Evolutionary conservation across 2,329 filamentous ascomycete genomes (phyloP).

Genomic region (Tolypocladium amazonense): DNA sequence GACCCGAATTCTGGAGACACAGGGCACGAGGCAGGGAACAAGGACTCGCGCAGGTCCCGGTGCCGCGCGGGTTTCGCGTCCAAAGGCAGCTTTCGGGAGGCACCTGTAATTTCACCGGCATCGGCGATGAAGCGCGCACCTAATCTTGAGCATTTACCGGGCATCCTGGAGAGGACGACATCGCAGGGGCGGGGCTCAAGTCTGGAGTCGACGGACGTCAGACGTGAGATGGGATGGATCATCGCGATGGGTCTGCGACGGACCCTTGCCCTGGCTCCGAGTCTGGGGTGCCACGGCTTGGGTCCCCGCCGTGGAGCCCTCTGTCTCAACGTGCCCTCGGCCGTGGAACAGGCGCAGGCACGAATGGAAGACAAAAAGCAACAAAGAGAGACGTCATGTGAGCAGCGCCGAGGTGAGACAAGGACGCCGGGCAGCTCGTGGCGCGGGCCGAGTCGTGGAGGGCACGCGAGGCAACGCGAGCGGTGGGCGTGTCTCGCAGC

Average conservation of each 20-base stretch:
- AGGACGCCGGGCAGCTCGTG: neutral
- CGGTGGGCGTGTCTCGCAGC: neutral
- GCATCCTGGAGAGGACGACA: neutral
- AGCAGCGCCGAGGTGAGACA: neutral
- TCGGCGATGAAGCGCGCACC: neutral
- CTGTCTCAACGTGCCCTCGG: neutral
- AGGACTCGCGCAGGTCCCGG: neutral
- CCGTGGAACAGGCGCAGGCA: neutral
- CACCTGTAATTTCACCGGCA: neutral
- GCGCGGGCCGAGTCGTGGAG: neutral
- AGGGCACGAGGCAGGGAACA: neutral
- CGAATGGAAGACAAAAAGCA: neutral
- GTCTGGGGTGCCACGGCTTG: neutral
- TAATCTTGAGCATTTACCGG: neutral
- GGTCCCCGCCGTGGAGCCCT: neutral
- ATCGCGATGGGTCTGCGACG: neutral
- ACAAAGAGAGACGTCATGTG: neutral
- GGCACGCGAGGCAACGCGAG: neutral
- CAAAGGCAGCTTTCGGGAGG: neutral
- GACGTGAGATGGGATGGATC: neutral
- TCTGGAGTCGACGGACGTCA: neutral
- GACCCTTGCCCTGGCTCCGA: neutral
- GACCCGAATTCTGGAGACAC: neutral
- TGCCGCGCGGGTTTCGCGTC: neutral
- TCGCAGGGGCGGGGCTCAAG: neutral